Percentiles rank a stretch among this genome's conserved stretches.
Conservation (phyloP, 2,329 filamentous ascomycete genomes). For the Mycosphaerella sp. region DNA sequence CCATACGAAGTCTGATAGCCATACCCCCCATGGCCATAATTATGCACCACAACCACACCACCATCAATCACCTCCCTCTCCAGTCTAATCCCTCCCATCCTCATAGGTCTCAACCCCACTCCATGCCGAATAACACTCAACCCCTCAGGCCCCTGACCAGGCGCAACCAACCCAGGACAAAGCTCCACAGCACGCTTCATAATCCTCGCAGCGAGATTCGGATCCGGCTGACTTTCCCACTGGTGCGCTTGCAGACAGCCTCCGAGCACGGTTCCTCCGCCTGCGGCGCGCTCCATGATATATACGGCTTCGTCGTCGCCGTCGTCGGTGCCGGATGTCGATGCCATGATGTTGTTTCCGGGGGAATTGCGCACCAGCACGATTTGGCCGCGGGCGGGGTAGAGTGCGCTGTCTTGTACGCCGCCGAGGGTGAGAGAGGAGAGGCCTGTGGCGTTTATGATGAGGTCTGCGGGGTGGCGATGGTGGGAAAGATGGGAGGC, state of each 20-base stretch:
- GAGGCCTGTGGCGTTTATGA: conserved; percentile 83
- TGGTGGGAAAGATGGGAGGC: conserved; percentile 58
- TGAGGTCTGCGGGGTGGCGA: conserved; percentile 55
- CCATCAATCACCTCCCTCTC: conserved; percentile 60
- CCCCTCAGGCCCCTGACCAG: conserved; percentile 62
- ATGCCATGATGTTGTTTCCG: conserved; percentile 63
- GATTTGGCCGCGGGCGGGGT: conserved; percentile 75
- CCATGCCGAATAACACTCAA: conserved; percentile 73
- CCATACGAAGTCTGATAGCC: conserved; percentile 55
- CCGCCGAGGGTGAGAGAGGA: conserved; percentile 70
- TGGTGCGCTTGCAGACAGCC: conserved; percentile 73
- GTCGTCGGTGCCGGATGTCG: conserved; percentile 67
- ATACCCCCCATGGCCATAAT: conserved; percentile 74
- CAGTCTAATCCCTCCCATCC: conserved; percentile 66
- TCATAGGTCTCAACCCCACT: conserved; percentile 71
- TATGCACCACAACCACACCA: conserved; percentile 60
- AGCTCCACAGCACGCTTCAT: conserved; percentile 69
- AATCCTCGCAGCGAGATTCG: conserved; percentile 72
- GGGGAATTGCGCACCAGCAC: conserved; percentile 67
- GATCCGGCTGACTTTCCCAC: conserved; percentile 74
- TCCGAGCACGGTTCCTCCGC: conserved; percentile 82
- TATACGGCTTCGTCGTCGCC: conserved; percentile 67
- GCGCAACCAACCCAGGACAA: conserved; percentile 56
- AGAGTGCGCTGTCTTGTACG: conserved; percentile 66
- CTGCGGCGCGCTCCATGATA: conserved; percentile 70